Base-by-base conservation (phyloP, 257 asterid genomes). In the Plantago ovata region DNA sequence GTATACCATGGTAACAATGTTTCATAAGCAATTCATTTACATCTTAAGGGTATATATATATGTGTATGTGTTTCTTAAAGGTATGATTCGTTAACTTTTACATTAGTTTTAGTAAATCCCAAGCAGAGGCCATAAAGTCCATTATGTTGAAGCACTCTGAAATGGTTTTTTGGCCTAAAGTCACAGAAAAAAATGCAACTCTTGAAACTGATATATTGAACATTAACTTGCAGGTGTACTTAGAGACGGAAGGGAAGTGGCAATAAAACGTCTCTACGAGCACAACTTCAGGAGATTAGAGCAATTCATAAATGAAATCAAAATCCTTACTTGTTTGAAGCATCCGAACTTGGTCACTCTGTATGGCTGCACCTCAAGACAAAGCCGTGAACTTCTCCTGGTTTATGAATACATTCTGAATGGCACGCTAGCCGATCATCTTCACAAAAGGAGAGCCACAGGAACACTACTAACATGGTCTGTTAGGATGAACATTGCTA, bases 401-500 rank as follows among this genome's bases (percentile, higher is more conserved):
- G 95, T 86, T 13, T 86, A 86, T 38, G 94, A 86, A 54, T 83
- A 77, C 78, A 41, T 86, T 19, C 60, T 78, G 6, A 86, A 86
- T 28, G 94, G 94, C 50, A 86, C 95, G 2, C 69, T 86, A 22
- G 83, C 84, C 0, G 94, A 84, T 63, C 95, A 86, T 61, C 71
- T 86, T 45, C 85, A 81, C 6, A 90, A 86, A 0, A 63, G 73
- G 42, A 68, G 68, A 56, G 83, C 75, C 11, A 38, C 52, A 13
- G 69, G 72, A 13, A 41, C 48, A 9, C 46, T 48, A 2, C 77
- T 66, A 20, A 39, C 60, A 2, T 71, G 77, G 77, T 60, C 69
- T 20, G 38, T 61, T 21, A 69, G 77, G 38, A 66, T 71, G 69
- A 66, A 55, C 48, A 71, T 71, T 33, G 72, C 77, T 12, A 67